Conservation (phyloP, 352 stramenopile species). For the Poterioochromonas sp. region DNA sequence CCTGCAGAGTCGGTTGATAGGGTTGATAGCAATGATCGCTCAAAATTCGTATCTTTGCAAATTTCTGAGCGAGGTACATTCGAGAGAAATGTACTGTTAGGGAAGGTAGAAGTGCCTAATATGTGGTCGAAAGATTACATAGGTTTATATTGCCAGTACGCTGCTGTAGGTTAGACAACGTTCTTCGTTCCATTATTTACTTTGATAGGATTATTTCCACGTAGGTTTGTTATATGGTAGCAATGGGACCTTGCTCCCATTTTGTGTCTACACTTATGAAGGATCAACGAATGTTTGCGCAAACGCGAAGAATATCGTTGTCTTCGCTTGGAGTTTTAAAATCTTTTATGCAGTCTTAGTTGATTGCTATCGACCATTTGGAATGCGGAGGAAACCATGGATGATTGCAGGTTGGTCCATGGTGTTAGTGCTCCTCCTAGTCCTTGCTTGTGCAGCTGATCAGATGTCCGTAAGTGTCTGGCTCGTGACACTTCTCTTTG, state of each 20-base stretch:
- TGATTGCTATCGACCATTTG: constrained; percentile 26
- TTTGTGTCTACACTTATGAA: constrained; percentile 30
- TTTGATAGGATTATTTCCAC: background rate
- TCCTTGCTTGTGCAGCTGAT: constrained; percentile 6
- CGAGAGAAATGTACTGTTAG: too few species aligned
- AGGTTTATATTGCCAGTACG: constrained; percentile 33
- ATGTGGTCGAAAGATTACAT: constrained; percentile 32
- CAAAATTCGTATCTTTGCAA: too few species aligned
- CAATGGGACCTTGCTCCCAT: constrained; percentile 6
- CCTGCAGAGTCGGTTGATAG: too few species aligned
- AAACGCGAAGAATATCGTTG: constrained; percentile 27
- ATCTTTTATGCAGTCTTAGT: constrained; percentile 28
- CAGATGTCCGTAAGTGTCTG: background rate
- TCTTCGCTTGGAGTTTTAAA: constrained; percentile 30
- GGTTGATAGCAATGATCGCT: too few species aligned
- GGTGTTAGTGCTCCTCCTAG: constrained; percentile 1
- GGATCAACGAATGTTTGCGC: constrained; percentile 24
- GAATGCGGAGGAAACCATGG: constrained; percentile 29
- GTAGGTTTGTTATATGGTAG: constrained; percentile 26
- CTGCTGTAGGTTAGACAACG: too few species aligned
- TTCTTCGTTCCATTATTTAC: background rate
- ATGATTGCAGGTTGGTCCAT: constrained; percentile 28
- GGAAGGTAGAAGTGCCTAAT: constrained; percentile 17
- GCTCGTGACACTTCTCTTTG: background rate
- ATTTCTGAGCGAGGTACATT: too few species aligned